These are phyloP conservation scores for Gossypium davidsonii DNA, from an alignment of 441 rosid species.

Conservation along the genomic window DNA sequence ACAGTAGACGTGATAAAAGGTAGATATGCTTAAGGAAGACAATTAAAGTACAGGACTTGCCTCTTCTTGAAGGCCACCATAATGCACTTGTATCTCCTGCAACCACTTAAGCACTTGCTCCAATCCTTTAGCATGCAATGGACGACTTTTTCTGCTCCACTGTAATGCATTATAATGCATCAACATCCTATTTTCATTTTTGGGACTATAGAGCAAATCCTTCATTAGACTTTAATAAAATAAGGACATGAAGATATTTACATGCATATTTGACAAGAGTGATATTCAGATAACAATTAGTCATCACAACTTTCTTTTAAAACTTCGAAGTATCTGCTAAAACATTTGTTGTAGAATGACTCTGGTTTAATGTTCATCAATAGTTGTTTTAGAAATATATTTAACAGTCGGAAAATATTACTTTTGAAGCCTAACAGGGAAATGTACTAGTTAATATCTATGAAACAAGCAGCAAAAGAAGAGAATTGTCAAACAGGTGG, in stretches of 20 bases:
- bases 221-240: neutral
- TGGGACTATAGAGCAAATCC: neutral
- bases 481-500: neutral
- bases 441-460: neutral
- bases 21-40: conserved; percentile 12
- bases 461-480: conserved; percentile 2
- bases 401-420: neutral
- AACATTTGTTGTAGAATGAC: neutral
- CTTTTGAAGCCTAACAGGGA: neutral
- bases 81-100: conserved; percentile 43
- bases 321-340: neutral
- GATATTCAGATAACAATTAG: neutral
- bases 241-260: neutral
- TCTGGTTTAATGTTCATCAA: neutral
- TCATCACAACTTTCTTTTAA: neutral
- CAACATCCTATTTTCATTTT: neutral
- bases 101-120: conserved; percentile 80
- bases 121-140: conserved; percentile 76
- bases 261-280: neutral
- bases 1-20: conserved; percentile 18
- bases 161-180: conserved; percentile 24
- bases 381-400: neutral
- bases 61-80: conserved; percentile 46
- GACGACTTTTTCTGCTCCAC: conserved; percentile 87
- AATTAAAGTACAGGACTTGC: conserved; percentile 48